These are phyloP conservation scores for Solanum phureja DNA, from an alignment of 257 asterid genomes.

Conservation along the genomic window DNA sequence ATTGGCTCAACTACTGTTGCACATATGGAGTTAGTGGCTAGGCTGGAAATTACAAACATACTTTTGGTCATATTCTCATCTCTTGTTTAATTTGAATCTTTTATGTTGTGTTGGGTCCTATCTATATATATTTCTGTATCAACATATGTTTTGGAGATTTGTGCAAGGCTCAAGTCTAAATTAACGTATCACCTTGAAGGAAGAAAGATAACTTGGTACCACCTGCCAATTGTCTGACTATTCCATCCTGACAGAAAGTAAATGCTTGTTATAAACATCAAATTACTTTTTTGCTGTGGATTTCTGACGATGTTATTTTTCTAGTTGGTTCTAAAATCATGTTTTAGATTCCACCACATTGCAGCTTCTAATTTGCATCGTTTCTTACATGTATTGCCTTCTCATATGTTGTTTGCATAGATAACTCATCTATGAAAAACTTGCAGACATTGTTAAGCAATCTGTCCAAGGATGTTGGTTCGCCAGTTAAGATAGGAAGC, in stretches of 20 bases:
- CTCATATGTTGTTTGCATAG: background rate
- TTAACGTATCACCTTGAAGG: background rate
- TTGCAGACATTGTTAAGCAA: constrained; percentile 59
- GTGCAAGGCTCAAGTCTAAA: background rate
- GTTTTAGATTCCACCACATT: background rate
- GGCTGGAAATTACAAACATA: background rate
- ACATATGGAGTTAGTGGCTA: background rate
- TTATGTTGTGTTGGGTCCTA: background rate
- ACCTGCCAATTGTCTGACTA: background rate
- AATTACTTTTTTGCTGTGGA: background rate
- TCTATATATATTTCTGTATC: background rate
- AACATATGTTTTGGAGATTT: background rate
- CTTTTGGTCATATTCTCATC: background rate
- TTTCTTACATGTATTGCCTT: background rate
- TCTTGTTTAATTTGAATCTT: background rate
- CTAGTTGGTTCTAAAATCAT: background rate
- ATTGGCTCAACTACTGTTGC: background rate
- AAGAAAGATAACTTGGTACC: background rate
- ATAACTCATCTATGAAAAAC: constrained; percentile 1
- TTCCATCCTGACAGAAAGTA: background rate
- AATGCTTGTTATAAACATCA: background rate
- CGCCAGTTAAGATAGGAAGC: constrained; percentile 62
- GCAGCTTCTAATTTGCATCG: background rate
- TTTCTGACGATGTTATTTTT: background rate
- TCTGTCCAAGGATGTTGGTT: constrained; percentile 77